Conservation (phyloP, 768 basidiomycete genomes). For the Suillus sp. region DNA sequence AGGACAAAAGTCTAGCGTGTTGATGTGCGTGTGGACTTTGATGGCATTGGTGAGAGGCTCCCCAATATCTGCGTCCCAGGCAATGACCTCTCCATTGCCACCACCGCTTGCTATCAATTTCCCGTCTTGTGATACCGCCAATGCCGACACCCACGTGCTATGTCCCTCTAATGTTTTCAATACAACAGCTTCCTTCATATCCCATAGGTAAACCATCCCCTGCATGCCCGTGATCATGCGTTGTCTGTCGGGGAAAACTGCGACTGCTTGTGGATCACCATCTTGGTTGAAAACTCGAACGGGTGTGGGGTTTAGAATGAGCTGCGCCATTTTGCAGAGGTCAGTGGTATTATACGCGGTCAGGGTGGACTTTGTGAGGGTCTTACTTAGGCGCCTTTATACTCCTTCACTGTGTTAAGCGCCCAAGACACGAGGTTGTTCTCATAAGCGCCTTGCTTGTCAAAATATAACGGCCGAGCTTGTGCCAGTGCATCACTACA, state of each 20-base stretch:
- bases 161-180: neutral
- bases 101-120: neutral
- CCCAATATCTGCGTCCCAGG: neutral
- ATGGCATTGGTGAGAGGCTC: neutral
- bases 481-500: no score
- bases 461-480: no score
- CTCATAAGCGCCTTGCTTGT: neutral
- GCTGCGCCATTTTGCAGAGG: neutral
- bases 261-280: accelerated
- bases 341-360: neutral
- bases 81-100: accelerated
- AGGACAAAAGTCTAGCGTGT: neutral
- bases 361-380: neutral
- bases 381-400: neutral
- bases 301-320: neutral
- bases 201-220: neutral
- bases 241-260: neutral
- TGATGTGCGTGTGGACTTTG: neutral
- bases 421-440: neutral
- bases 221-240: constrained; percentile 1
- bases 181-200: neutral
- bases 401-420: neutral
- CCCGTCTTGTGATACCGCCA: neutral
- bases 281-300: neutral
- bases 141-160: accelerated